Evolutionary conservation across 768 basidiomycete genomes (phyloP), one percentile per base, ranked within the genome.

Genomic region (Termitomyces sp.): DNA sequence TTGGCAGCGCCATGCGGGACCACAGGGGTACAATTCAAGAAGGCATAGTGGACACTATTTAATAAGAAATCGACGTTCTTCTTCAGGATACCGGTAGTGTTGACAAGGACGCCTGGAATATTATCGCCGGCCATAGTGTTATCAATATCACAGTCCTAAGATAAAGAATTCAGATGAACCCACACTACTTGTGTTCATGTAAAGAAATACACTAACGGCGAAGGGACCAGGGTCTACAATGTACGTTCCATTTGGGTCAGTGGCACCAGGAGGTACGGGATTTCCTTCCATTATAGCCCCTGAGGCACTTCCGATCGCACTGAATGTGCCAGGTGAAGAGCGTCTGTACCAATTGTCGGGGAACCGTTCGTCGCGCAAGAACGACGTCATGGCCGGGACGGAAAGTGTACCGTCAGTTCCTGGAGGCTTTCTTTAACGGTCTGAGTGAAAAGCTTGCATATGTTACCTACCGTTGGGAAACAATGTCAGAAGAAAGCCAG

Each of bases 331-430:
- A 9, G 58, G 48, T 20, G 48, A 55, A 49, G 53, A 51, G 18
- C 60, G 60, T 4, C 64, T 58, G 22, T 59, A 32, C 57, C 60
- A 65, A 24, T 61, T n/a, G 12, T 36, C 45, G 18, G 64, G 64
- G 55, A 62, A 65, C 20, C 53, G 58, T 22, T 65, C 60, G 11
- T 65, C 58, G 24, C 58, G 63, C 42, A 65, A 65, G 40, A 65
- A 55, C 1, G 63, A 65, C 18, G 63, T 64, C 60, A 64, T 51
- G 2, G 54, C 59, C 4, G 53, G 60, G 36, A 58, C 54, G 33
- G 56, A 55, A 18, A 61, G 44, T n/a, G 50, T 58, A 7, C 60
- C 60, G 36, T 61, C 57, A 35, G 63, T 64, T 40, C 63, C 63
- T 64, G 15, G 11, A 33, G 0, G 15, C 6, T 15, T 22, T 11